Evolutionary conservation across 495 filamentous ascomycete genomes (phyloP), one percentile per base, ranked within the genome.

Genomic region (Bombardia bombarda): DNA sequence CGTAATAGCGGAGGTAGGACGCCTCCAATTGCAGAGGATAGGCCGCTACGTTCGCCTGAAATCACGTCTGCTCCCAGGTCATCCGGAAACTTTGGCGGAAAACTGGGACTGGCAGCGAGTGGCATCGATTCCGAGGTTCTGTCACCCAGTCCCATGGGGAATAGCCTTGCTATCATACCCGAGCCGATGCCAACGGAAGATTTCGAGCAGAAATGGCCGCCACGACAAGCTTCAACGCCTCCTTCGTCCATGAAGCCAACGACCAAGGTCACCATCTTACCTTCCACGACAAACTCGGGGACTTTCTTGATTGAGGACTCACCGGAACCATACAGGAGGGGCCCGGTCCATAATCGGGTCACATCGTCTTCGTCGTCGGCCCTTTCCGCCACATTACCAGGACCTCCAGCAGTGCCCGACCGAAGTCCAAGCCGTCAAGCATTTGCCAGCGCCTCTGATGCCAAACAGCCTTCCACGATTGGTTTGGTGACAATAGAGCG

Each of bases 1-100:
- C 56, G 60, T 6, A 41, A 56, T 10, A 63, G 53, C 23, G 62
- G 66, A 39, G 51, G 60, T 2, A 60, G 58, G 21, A 68, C 69
- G n/a, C 61, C 71, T 10, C 56, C 66, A 0, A 60, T 66, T 19
- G 43, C 52, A 1, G 71, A 74, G 35, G 65, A 68, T 32, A 35
- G 34, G 13, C 30, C 38, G 19, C 49, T 32, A 23, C 46, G 43
- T n/a, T 38, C 40, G 16, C 36, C 51, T 1, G 59, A 57, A 16
- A 47, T 49, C 32, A 28, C 33, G 19, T 47, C 42, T 28, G 28
- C 50, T 36, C 28, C 51, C 40, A 43, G 50, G 38, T 32, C 51
- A 34, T 30, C 42, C 32, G 43, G 31, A 32, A 31, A 22, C 7
- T 21, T 49, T 23, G 49, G 49, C 14, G 44, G 16, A 18, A 61